phyloP scores from a whole-genome alignment of 2,329 filamentous ascomycete species.

The Aspergillus ibericus region DNA sequence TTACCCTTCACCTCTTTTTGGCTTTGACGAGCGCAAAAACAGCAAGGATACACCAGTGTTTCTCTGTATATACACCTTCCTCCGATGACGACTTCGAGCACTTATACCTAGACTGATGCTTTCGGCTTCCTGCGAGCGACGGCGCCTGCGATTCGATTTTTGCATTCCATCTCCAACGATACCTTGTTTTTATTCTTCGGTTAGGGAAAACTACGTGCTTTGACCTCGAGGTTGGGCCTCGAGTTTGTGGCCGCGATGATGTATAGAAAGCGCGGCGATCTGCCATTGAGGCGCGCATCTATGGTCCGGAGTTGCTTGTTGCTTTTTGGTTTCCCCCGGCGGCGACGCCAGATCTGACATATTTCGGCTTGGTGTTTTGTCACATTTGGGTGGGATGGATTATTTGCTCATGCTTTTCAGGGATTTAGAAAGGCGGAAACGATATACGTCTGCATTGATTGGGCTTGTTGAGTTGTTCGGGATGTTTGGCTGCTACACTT shows the following conservation, averaged over 20 bases:
- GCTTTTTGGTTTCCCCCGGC: constrained; percentile 29
- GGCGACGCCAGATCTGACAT: constrained; percentile 32
- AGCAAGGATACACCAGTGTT: constrained; percentile 32
- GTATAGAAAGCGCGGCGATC: constrained; percentile 42
- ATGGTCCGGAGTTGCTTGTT: constrained; percentile 38
- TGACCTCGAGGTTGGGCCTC: constrained; percentile 29
- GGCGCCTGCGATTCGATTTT: constrained; percentile 43
- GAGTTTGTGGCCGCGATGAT: constrained; percentile 36
- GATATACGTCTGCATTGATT: constrained; percentile 48
- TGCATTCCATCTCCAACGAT: constrained; percentile 37
- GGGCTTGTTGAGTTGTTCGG: constrained; percentile 39
- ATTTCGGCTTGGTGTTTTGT: constrained; percentile 29
- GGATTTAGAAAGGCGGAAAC: constrained; percentile 47
- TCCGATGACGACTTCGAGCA: constrained; percentile 38
- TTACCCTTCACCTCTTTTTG: constrained; percentile 16
- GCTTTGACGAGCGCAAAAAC: constrained; percentile 27
- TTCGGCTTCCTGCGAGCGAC: constrained; percentile 43
- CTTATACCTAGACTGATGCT: constrained; percentile 37
- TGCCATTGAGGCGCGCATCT: constrained; percentile 37
- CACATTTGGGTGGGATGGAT: constrained; percentile 37
- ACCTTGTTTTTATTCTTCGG: constrained; percentile 38
- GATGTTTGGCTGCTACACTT: constrained; percentile 27
- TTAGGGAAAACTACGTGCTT: constrained; percentile 35
- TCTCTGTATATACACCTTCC: constrained; percentile 36
- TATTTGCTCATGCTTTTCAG: constrained; percentile 33